A percentile compares a stretch with the other conserved stretches of the same genome.
Evolutionary conservation across 805 yeast species (phyloP).

Genomic region (Kurtzmaniella cleridarum): DNA sequence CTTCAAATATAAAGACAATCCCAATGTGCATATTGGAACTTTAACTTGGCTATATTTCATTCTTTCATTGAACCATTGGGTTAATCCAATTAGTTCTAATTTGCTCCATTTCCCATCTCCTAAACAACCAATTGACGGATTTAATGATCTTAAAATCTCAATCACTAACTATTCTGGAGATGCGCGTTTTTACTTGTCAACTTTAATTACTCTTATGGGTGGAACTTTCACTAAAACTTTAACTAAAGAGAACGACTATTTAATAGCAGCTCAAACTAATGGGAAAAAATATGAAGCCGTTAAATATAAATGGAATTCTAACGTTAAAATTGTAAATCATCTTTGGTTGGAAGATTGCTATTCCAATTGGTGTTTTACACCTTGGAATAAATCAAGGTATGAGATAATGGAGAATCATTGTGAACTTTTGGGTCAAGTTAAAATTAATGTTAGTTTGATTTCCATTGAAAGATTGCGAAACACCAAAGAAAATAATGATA

Average conservation of each 20-base stretch:
- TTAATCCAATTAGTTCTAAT: conserved; percentile 45
- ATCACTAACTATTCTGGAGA: conserved; percentile 84
- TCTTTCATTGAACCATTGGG: conserved; percentile 50
- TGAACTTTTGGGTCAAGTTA: conserved; percentile 1
- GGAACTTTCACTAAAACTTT: conserved; percentile 68
- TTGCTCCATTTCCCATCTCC: conserved; percentile 71
- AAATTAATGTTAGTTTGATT: too few species aligned
- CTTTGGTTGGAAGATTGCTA: conserved; percentile 86
- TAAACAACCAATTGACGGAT: conserved; percentile 44
- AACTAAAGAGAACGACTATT: conserved; percentile 61
- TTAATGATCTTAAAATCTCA: conserved; percentile 52
- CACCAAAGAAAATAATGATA: conserved; percentile 20
- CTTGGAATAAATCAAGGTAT: conserved; percentile 43
- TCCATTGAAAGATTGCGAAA: background rate
- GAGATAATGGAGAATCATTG: conserved; percentile 34
- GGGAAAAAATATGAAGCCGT: conserved; percentile 82
- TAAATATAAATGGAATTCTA: conserved; percentile 47
- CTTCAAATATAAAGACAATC: conserved; percentile 1
- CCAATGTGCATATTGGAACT: conserved; percentile 49
- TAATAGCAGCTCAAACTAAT: conserved; percentile 58
- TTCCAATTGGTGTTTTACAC: conserved; percentile 49
- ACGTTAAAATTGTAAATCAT: conserved; percentile 62
- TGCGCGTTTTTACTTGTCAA: conserved; percentile 66
- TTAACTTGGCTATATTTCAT: conserved; percentile 72
- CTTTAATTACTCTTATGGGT: conserved; percentile 62